Percentiles rank a stretch among this genome's conserved stretches.
These are phyloP conservation scores for Dactylis glomerata DNA, from an alignment of 176 grass and related monocot species.

Conservation along the genomic window DNA sequence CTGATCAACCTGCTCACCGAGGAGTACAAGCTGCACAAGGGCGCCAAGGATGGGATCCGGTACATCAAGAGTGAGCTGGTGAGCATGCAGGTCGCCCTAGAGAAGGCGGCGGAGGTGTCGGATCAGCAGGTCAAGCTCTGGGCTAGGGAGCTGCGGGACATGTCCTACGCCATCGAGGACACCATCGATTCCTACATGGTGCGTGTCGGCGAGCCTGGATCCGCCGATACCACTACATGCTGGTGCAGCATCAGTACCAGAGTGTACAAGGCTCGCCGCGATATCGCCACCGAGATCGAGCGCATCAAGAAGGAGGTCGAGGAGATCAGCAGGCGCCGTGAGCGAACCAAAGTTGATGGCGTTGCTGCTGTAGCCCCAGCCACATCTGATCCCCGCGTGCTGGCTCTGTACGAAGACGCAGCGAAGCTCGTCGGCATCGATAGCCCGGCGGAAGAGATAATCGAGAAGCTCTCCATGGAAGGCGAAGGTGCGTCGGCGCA, in stretches of 20 bases:
- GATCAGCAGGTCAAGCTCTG: neutral
- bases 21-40: neutral
- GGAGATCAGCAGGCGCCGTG: neutral
- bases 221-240: too few species aligned
- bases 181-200: neutral
- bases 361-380: too few species aligned
- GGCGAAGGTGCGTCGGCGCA: neutral
- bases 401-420: neutral
- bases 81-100: neutral
- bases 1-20: neutral
- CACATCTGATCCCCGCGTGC: neutral
- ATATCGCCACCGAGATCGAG: neutral
- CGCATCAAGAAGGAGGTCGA: neutral
- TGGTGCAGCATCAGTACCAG: neutral
- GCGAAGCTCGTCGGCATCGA: constrained; percentile 2
- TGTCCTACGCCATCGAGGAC: constrained; percentile 13
- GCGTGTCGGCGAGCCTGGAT: neutral
- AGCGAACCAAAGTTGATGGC: neutral
- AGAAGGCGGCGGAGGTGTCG: neutral
- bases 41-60: neutral
- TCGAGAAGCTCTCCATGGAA: neutral
- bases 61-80: neutral
- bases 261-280: neutral
- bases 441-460: neutral
- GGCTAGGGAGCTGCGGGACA: neutral